phyloP scores from a whole-genome alignment of 106 monocot genomes.

The Cymbidium sinense region DNA sequence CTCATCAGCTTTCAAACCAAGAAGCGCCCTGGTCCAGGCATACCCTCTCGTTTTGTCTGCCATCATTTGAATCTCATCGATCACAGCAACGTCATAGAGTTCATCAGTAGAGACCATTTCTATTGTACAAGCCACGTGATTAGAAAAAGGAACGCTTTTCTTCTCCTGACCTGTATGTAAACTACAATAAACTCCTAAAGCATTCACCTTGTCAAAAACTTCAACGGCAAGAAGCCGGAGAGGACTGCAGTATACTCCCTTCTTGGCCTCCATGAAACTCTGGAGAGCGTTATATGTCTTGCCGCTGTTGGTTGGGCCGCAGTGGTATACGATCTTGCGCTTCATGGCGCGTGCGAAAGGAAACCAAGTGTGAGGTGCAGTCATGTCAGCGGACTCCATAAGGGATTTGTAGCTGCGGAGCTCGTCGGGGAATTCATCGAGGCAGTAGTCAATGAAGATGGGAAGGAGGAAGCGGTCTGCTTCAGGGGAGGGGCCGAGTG shows the following conservation, averaged over 20 bases:
- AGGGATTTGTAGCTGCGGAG: slow-evolving; percentile 28
- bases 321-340: slow-evolving; percentile 80
- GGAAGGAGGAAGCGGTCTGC: slow-evolving; percentile 68
- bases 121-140: slow-evolving; percentile 80
- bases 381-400: slow-evolving; percentile 79
- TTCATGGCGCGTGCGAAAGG: slow-evolving; percentile 97
- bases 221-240: slow-evolving; percentile 93
- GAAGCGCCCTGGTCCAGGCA: slow-evolving; percentile 86
- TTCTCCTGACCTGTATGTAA: slow-evolving; percentile 91
- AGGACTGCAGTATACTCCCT: slow-evolving; percentile 85
- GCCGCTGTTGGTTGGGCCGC: slow-evolving; percentile 97
- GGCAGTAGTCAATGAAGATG: slow-evolving; percentile 69
- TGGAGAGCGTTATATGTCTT: slow-evolving; percentile 91
- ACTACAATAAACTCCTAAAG: slow-evolving; percentile 82
- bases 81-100: slow-evolving; percentile 76
- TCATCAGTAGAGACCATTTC: slow-evolving; percentile 88
- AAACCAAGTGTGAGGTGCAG: slow-evolving; percentile 83
- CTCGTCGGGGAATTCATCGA: slow-evolving; percentile 44
- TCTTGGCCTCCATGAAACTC: slow-evolving; percentile 67
- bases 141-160: slow-evolving; percentile 69
- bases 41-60: slow-evolving; percentile 66
- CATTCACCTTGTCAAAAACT: slow-evolving; percentile 90
- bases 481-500: slow-evolving; percentile 24
- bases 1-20: slow-evolving; percentile 95
- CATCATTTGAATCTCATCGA: slow-evolving; percentile 97